These are phyloP conservation scores for Apiotrichum montevideense DNA, from an alignment of 1,284 basidiomycete genomes.

Conservation along the genomic window DNA sequence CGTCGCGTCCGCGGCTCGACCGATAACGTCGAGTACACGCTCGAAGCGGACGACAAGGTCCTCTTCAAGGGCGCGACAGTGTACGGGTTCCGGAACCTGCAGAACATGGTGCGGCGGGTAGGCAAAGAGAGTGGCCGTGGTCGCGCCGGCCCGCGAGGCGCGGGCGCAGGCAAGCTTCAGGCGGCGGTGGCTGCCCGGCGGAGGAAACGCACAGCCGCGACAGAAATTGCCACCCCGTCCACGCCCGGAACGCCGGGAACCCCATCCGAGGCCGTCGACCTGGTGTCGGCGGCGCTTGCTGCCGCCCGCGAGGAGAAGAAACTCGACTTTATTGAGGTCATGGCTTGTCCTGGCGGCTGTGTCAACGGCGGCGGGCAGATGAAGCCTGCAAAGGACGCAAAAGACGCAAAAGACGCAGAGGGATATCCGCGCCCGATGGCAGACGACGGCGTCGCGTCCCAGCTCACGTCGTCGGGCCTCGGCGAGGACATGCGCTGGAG, in stretches of 20 bases:
- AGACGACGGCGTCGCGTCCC: slow-evolving; percentile 41
- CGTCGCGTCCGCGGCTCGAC: slow-evolving; percentile 57
- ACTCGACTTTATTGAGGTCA: slow-evolving; percentile 97
- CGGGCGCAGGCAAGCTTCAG: slow-evolving; percentile 31
- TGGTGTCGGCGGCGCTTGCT: slow-evolving; percentile 12
- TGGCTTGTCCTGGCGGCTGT: slow-evolving; percentile 98
- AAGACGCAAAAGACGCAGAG: slow-evolving; percentile 52
- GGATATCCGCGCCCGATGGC: slow-evolving; percentile 57
- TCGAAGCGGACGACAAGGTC: slow-evolving; percentile 55
- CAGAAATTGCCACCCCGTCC: slow-evolving; percentile 13
- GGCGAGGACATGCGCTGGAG: slow-evolving; percentile 38
- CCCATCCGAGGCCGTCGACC: slow-evolving; percentile 12
- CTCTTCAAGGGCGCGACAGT: slow-evolving; percentile 91
- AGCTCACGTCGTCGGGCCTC: slow-evolving; percentile 14
- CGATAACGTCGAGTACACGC: slow-evolving; percentile 62
- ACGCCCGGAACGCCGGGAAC: slow-evolving; percentile 23
- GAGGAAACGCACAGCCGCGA: slow-evolving; percentile 36
- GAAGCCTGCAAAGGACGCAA: slow-evolving; percentile 48
- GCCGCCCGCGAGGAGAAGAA: slow-evolving; percentile 51
- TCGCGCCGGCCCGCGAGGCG: slow-evolving; percentile 44
- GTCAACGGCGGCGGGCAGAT: slow-evolving; percentile 97
- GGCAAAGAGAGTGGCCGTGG: slow-evolving; percentile 75
- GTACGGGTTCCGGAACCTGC: slow-evolving; percentile 95
- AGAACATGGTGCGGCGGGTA: slow-evolving; percentile 92
- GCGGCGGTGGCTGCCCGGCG: slow-evolving; percentile 47